A percentile compares a stretch with the other conserved stretches of the same genome.
Evolutionary conservation across 2,329 filamentous ascomycete species (phyloP).

Genomic region (Diaporthe destruens): DNA sequence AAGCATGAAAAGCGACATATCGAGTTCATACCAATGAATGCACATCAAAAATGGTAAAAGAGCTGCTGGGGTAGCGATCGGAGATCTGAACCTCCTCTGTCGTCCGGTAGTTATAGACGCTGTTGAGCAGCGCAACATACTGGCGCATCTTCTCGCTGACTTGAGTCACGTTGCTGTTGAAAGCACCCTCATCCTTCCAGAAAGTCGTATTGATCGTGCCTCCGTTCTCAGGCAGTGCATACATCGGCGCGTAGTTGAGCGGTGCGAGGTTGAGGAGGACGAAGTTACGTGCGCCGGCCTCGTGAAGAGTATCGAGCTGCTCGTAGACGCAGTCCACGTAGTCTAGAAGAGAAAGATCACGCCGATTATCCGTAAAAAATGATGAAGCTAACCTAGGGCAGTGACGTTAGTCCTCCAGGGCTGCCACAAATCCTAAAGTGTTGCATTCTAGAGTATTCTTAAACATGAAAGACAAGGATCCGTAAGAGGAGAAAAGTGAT

Average conservation of each 20-base stretch:
- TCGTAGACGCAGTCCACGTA: constrained; percentile 68
- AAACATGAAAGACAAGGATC: too few species aligned
- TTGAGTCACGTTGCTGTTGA: constrained; percentile 60
- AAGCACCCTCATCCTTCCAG: constrained; percentile 57
- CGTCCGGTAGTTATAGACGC: constrained; percentile 63
- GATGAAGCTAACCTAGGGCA: too few species aligned
- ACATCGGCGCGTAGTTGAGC: constrained; percentile 65
- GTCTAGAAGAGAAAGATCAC: constrained; percentile 58
- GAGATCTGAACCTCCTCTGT: constrained; percentile 58
- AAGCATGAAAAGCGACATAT: rapidly evolving
- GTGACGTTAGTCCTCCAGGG: too few species aligned
- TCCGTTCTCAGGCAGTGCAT: constrained; percentile 60
- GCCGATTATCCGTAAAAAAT: constrained; percentile 63
- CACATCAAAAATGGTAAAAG: constrained; percentile 67
- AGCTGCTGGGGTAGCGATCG: constrained; percentile 60
- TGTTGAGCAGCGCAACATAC: constrained; percentile 62
- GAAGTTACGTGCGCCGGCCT: constrained; percentile 66
- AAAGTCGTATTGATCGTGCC: constrained; percentile 58
- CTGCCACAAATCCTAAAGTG: too few species aligned
- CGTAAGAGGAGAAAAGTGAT: too few species aligned
- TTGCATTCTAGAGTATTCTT: too few species aligned
- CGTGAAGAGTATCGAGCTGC: constrained; percentile 62
- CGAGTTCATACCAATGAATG: constrained; percentile 58
- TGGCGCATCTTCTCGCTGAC: constrained; percentile 65
- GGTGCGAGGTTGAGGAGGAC: constrained; percentile 69